Evolutionary conservation across 2,329 filamentous ascomycete genomes (phyloP).

Genomic region (Uncinocarpus reesii): DNA sequence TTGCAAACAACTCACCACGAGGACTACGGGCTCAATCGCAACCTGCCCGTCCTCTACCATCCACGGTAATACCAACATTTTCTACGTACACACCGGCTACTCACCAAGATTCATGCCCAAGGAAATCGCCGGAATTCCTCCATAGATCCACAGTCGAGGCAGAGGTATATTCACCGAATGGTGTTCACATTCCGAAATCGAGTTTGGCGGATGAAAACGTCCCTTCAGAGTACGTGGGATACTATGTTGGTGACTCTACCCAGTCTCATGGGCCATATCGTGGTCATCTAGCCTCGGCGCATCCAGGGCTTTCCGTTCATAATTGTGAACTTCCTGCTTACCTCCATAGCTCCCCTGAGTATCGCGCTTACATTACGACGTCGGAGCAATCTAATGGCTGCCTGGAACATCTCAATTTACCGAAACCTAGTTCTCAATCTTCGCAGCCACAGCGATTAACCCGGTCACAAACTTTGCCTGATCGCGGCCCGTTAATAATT

Average conservation of each 20-base stretch:
- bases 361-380: conserved; percentile 22
- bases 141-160: conserved; percentile 27
- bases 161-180: conserved; percentile 26
- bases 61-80: conserved; percentile 24
- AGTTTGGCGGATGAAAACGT: conserved; percentile 31
- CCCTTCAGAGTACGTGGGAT: conserved; percentile 37
- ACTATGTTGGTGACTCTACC: conserved; percentile 38
- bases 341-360: conserved; percentile 27
- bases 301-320: conserved; percentile 31
- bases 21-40: conserved; percentile 42
- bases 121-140: conserved; percentile 26
- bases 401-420: conserved; percentile 18
- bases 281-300: conserved; percentile 30
- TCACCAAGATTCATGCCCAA: conserved; percentile 24
- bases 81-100: conserved; percentile 26
- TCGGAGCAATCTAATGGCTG: conserved; percentile 17
- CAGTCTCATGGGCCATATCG: conserved; percentile 35
- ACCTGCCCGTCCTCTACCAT: conserved; percentile 37
- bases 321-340: conserved; percentile 28
- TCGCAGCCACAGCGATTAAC: conserved; percentile 4
- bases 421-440: conserved; percentile 4
- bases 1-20: conserved; percentile 34
- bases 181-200: conserved; percentile 26
- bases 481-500: conserved; percentile 38
- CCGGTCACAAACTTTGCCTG: conserved; percentile 17